Evolutionary conservation across 129 eudicot species (phyloP).

Genomic region (Flaveria trinervia): DNA sequence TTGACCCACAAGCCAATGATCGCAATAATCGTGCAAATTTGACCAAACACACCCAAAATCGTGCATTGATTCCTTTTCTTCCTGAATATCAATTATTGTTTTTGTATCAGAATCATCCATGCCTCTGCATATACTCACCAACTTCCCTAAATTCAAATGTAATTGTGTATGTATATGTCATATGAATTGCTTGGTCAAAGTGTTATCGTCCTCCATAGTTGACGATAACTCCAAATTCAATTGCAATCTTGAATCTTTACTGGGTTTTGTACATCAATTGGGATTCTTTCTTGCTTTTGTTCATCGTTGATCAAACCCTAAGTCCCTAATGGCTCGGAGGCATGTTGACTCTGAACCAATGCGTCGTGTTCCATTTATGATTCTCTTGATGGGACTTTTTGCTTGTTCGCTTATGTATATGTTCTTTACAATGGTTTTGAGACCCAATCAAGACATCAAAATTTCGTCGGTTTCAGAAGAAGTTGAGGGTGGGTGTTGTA

Average conservation of each 20-base stretch:
- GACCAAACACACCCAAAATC: slow-evolving; percentile 19
- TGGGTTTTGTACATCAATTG: neutral
- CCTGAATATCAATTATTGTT: slow-evolving; percentile 5
- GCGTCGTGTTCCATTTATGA: slow-evolving; percentile 52
- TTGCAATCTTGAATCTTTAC: neutral
- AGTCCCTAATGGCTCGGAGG: slow-evolving; percentile 80
- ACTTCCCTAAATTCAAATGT: neutral
- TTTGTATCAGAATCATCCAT: slow-evolving; percentile 23
- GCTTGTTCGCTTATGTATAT: slow-evolving; percentile 62
- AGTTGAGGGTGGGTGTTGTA: slow-evolving; percentile 65
- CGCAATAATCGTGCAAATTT: too few species aligned
- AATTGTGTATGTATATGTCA: neutral
- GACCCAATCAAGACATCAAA: slow-evolving; percentile 36
- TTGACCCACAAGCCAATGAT: neutral
- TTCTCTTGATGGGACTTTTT: slow-evolving; percentile 59
- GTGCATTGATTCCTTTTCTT: slow-evolving; percentile 26
- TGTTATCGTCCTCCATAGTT: neutral
- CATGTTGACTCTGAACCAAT: slow-evolving; percentile 57
- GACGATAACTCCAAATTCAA: slow-evolving; percentile 14
- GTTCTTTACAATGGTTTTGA: slow-evolving; percentile 50
- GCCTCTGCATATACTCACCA: slow-evolving; percentile 30
- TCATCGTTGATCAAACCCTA: slow-evolving; percentile 35
- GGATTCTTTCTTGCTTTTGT: slow-evolving; percentile 44
- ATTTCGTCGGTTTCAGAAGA: slow-evolving; percentile 23
- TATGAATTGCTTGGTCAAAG: slow-evolving; percentile 28